These are phyloP conservation scores for Pyrenula massariospora DNA, from an alignment of 495 filamentous ascomycete species.

Conservation along the genomic window DNA sequence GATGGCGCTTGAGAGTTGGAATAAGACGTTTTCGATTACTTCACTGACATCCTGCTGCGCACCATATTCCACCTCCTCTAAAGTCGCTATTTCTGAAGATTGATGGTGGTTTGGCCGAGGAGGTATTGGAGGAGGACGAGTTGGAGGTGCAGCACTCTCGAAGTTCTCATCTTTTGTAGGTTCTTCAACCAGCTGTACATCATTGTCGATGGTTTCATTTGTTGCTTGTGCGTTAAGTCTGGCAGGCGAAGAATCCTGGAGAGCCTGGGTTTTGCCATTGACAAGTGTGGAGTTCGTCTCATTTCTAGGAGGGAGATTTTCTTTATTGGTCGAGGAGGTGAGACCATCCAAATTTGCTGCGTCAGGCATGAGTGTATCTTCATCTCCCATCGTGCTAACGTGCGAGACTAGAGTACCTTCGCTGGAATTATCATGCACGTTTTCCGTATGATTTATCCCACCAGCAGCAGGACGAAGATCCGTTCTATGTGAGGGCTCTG, in stretches of 20 bases:
- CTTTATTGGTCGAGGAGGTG: conserved; percentile 22
- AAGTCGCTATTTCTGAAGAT: conserved; percentile 26
- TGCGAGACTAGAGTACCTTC: conserved; percentile 39
- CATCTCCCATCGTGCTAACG: conserved; percentile 3
- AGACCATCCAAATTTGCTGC: conserved; percentile 7
- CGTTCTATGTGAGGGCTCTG: conserved; percentile 11
- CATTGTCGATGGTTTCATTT: background rate
- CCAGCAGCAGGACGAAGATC: conserved; percentile 7
- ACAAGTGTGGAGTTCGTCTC: conserved; percentile 2
- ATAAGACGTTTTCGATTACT: conserved; percentile 83
- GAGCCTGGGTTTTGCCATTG: background rate
- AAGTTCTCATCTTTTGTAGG: conserved; percentile 7
- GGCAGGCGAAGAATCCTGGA: conserved; percentile 5
- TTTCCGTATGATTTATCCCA: conserved; percentile 13
- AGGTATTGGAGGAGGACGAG: conserved; percentile 32
- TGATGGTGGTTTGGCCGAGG: conserved; percentile 26
- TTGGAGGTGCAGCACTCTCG: conserved; percentile 9
- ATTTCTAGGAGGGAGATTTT: conserved; percentile 24
- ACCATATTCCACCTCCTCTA: conserved; percentile 48
- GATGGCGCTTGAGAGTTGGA: conserved; percentile 82
- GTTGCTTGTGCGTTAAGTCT: background rate
- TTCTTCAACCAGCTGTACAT: background rate
- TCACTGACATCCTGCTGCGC: conserved; percentile 89
- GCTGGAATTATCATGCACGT: conserved; percentile 17
- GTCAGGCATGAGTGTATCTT: conserved; percentile 16